Base-by-base conservation (phyloP, 2,329 filamentous ascomycete species). In the Scedosporium apiospermum region DNA sequence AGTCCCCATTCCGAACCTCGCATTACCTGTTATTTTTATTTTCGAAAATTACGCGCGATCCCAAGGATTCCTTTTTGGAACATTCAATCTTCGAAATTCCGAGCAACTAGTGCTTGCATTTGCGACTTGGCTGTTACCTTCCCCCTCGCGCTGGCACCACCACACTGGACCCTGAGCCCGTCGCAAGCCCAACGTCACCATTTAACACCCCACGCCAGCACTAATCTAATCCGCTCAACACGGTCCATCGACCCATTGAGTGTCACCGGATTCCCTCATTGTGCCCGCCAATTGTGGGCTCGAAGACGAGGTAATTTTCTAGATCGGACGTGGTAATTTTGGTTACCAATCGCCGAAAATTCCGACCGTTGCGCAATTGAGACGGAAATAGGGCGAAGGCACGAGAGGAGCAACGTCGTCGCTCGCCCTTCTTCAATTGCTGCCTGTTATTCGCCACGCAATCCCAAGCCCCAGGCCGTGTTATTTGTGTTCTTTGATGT, bases 401-500 rank as follows among this genome's bases (percentile, higher is more conserved):
- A 55, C 55, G 16, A n/a, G 55, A 34, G 23, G 34, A 38, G 16
- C 55, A 38, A 38, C 34, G 34, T 38, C 34, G 34, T 38, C 16
- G 18, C 12, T 49, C 44, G 21, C 27, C 16, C 5, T 41, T 16
- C 27, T 30, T 57, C 55, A 58, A 58, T 58, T 58, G 55, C 55
- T 58, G 55, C 55, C 55, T 58, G 55, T 58, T 58, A 58, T 58
- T 58, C 55, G 55, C 55, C 55, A 58, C 55, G 55, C 55, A 58
- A 58, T 58, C 55, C 23, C 55, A 38, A 38, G 34, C 34, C 34
- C 34, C 34, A 38, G 34, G 34, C 34, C 34, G 34, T 38, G 34
- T 38, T 38, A 38, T 38, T 38, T 38, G 34, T 3, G 30, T 34
- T 34, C 30, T 34, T 38, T 14, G 10, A 38, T 38, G 34, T 38